Conservation (phyloP, 2,329 filamentous ascomycete genomes). For the Calonectria hongkongensis region DNA sequence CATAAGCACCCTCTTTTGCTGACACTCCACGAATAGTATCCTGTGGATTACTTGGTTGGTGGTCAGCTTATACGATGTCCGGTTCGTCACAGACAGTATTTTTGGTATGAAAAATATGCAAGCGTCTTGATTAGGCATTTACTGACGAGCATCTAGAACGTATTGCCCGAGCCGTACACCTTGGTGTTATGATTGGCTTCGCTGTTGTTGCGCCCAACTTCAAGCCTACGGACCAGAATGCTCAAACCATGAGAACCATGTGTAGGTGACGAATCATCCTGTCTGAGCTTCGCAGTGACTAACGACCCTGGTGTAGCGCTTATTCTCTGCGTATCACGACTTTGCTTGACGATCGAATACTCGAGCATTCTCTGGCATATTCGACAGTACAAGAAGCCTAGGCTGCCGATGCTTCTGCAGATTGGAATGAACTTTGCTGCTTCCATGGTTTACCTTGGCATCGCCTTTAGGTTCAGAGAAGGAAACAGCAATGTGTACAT, state of each 20-base stretch:
- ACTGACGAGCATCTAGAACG: slow-evolving; percentile 63
- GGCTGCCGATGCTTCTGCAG: slow-evolving; percentile 60
- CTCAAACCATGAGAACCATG: slow-evolving; percentile 63
- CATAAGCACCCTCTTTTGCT: neutral
- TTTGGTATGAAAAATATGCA: slow-evolving; percentile 63
- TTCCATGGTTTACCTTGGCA: slow-evolving; percentile 63
- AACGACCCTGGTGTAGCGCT: slow-evolving; percentile 54
- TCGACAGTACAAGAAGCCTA: slow-evolving; percentile 62
- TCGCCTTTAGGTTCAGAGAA: slow-evolving; percentile 62
- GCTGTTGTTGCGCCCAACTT: slow-evolving; percentile 74
- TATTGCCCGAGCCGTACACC: slow-evolving; percentile 74
- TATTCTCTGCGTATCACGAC: slow-evolving; percentile 71
- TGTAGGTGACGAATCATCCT: slow-evolving; percentile 54
- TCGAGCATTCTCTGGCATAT: slow-evolving; percentile 66
- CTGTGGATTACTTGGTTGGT: slow-evolving; percentile 83
- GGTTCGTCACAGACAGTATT: slow-evolving; percentile 78
- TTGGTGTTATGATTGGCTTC: slow-evolving; percentile 80
- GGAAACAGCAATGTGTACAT: slow-evolving; percentile 60
- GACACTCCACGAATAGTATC: slow-evolving; percentile 61
- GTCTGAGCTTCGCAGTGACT: neutral
- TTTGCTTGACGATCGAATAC: slow-evolving; percentile 74
- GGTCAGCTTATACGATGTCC: slow-evolving; percentile 78
- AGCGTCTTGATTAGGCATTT: neutral
- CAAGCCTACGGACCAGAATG: slow-evolving; percentile 61
- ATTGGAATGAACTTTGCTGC: slow-evolving; percentile 60